phyloP scores from a whole-genome alignment of 2,329 filamentous ascomycete genomes.

The Colletotrichum scovillei region DNA sequence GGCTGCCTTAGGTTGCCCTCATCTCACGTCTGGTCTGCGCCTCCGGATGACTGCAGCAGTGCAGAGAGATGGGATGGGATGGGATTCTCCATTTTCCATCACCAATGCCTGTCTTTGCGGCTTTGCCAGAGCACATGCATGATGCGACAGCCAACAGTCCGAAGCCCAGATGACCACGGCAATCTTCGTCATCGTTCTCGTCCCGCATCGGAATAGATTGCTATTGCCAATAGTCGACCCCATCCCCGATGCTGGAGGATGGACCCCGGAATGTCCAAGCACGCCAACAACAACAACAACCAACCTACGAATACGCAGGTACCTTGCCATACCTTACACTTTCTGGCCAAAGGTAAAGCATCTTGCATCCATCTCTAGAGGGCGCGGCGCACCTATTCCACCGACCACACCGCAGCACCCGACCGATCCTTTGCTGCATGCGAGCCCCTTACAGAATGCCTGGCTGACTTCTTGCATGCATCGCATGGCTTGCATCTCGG shows the following conservation, averaged over 20 bases:
- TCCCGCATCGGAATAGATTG: constrained; percentile 7
- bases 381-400: background rate
- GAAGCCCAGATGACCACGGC: background rate
- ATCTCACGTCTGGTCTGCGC: background rate
- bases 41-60: background rate
- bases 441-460: background rate
- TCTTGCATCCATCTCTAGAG: too few species aligned
- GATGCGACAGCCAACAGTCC: background rate
- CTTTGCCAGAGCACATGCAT: background rate
- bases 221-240: constrained; percentile 21
- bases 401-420: background rate
- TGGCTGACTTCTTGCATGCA: constrained; percentile 17
- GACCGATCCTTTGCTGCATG: background rate
- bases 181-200: background rate
- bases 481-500: constrained; percentile 24
- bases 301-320: too few species aligned
- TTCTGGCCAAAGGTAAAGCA: too few species aligned
- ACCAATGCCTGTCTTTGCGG: background rate
- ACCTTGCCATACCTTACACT: background rate
- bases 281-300: too few species aligned
- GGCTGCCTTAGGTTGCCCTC: background rate
- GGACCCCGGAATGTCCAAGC: background rate
- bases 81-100: constrained; percentile 18
- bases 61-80: constrained; percentile 15
- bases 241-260: background rate